Conservation (phyloP, 2,329 filamentous ascomycete species). For the Colletotrichum lindemuthianum region DNA sequence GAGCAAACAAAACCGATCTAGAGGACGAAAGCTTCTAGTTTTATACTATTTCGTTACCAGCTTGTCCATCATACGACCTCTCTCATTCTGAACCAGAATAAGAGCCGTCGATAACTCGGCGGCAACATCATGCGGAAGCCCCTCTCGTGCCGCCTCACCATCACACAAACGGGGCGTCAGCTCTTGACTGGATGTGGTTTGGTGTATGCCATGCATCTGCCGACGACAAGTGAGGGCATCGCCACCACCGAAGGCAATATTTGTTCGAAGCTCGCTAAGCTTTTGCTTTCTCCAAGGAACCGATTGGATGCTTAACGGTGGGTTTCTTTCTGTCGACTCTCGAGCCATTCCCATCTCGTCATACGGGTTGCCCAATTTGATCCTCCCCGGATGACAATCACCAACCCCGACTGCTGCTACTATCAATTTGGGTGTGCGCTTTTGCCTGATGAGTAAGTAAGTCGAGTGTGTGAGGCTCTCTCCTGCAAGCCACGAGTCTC, state of each 20-base stretch:
- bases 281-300: neutral
- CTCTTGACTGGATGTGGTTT: neutral
- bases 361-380: neutral
- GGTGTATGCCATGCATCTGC: neutral
- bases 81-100: neutral
- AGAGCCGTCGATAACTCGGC: neutral
- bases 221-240: neutral
- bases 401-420: neutral
- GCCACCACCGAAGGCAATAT: neutral
- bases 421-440: neutral
- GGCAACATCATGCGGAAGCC: neutral
- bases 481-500: neutral
- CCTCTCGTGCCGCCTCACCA: neutral
- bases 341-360: neutral
- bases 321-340: neutral
- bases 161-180: neutral
- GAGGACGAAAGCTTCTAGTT: neutral
- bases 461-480: neutral
- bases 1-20: neutral
- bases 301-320: neutral
- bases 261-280: neutral
- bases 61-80: neutral
- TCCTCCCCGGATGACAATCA: neutral
- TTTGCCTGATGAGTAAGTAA: neutral
- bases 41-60: conserved; percentile 11